These are phyloP conservation scores for Coniochaeta prunicola DNA, from an alignment of 2,329 filamentous ascomycete species.

Conservation along the genomic window DNA sequence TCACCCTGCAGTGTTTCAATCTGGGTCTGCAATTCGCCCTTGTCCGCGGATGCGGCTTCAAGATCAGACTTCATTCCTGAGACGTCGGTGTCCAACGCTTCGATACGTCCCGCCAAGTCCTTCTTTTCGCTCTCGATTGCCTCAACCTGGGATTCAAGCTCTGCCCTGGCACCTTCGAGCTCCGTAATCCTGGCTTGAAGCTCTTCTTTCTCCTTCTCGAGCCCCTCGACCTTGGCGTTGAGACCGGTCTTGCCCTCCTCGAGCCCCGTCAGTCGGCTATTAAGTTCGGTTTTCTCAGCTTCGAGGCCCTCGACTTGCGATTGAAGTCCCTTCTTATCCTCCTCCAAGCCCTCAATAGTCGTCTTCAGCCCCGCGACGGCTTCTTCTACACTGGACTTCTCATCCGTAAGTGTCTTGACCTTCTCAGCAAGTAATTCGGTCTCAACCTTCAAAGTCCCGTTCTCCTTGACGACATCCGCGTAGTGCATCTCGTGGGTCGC, in stretches of 20 bases:
- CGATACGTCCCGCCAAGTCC: not conserved
- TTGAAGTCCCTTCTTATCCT: slow-evolving; percentile 20
- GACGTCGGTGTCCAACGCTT: not conserved
- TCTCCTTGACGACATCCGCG: slow-evolving; percentile 1
- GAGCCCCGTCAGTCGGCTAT: slow-evolving; percentile 18
- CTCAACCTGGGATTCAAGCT: not conserved
- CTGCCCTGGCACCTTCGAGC: slow-evolving; percentile 8
- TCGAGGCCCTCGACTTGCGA: slow-evolving; percentile 16
- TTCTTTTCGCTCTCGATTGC: not conserved
- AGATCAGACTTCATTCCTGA: slow-evolving; percentile 2
- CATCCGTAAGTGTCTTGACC: slow-evolving; percentile 14
- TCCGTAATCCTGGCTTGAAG: slow-evolving; percentile 10
- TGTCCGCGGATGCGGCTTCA: slow-evolving; percentile 14
- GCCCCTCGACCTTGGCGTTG: slow-evolving; percentile 14
- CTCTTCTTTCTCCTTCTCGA: slow-evolving; percentile 17
- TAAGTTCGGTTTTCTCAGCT: slow-evolving; percentile 17
- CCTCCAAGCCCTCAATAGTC: slow-evolving; percentile 15
- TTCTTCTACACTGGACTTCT: slow-evolving; percentile 11
- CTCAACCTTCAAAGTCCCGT: not conserved
- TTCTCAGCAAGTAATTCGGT: not conserved
- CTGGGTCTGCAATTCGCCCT: not conserved
- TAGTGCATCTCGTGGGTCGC: slow-evolving; percentile 23
- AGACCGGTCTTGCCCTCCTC: slow-evolving; percentile 15
- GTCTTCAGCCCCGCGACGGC: slow-evolving; percentile 6
- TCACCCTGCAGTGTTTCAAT: not conserved